These are phyloP conservation scores for Candida labiduridarum DNA, from an alignment of 1,139 yeast species.

Conservation along the genomic window DNA sequence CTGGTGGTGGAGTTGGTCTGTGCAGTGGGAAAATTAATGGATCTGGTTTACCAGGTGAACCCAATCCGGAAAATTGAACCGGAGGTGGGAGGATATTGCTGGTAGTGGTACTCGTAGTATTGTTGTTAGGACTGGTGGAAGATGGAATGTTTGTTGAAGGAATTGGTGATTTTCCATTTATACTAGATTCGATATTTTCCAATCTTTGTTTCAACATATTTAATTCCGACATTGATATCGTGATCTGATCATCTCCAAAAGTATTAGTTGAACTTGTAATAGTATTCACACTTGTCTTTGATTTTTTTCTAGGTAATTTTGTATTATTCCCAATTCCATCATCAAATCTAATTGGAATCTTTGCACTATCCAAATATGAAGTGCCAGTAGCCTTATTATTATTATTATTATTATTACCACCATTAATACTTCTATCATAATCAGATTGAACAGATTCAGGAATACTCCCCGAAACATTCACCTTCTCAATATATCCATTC, in stretches of 20 bases:
- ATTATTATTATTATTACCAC: no score
- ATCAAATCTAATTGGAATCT: constrained; percentile 23
- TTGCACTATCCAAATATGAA: constrained; percentile 21
- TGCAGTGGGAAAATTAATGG: background rate
- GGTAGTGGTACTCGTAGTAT: constrained; percentile 7
- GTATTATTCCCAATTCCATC: constrained; percentile 3
- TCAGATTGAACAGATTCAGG: constrained; percentile 13
- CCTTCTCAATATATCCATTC: background rate
- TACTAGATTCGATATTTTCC: constrained; percentile 23
- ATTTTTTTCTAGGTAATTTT: constrained; percentile 2
- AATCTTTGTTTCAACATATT: constrained; percentile 28
- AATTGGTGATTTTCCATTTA: background rate
- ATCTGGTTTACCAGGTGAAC: background rate
- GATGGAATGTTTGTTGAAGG: constrained; percentile 1
- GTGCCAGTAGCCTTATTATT: background rate
- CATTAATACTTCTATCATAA: constrained; percentile 13
- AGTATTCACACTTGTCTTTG: background rate
- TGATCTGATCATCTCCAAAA: constrained; percentile 12
- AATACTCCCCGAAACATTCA: background rate
- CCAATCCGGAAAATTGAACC: constrained; percentile 6
- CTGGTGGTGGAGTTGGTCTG: constrained; percentile 3
- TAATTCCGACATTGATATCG: constrained; percentile 24
- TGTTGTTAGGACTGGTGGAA: constrained; percentile 2
- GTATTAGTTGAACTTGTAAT: background rate
- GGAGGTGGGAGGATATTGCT: constrained; percentile 8